Base-by-base conservation (phyloP, 768 basidiomycete species). In the Thelephora aurantiotincta region DNA sequence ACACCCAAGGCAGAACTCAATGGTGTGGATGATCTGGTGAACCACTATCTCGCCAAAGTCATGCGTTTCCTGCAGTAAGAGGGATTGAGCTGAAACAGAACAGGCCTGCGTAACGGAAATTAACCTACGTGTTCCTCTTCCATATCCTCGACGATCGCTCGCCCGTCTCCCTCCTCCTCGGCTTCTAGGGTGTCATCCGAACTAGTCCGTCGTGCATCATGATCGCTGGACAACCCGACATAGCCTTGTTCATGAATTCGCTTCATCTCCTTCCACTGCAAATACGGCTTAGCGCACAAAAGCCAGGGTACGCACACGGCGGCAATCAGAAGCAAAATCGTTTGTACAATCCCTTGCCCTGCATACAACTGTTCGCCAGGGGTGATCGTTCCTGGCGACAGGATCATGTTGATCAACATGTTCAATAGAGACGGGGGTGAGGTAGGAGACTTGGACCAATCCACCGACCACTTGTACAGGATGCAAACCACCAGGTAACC, bases 1-100 rank as follows among this genome's bases (percentile, higher is more conserved):
- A 64, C 94, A 97, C 6, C 94, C 96, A 33, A 99, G 78, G 61
- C 96, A 99, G 67, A 98, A 99, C 68, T 99, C 96, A 65, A 99
- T 97, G 20, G 92, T 94, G 65, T 98, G 96, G 58, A 99, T 99
- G 52, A 96, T 72, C 64, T 99, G 96, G 65, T 99, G 94, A 50
- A 98, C 87, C 19, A 96, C 77, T 50, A 96, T 78, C 64, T 99
- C 96, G 59, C 91, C 71, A 64, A 97, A 89, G 58, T 96, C 91
- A 61, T 93, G 89, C 43, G 86, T 72, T 67, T 91, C 79, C 75
- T 82, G 59, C 52, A 37, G 47, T 48, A 49, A 42, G 37, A 14
- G 35, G 2, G 43, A 38, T 52, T 45, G 22, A 18, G 49, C 55
- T 37, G 50, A 43, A 47, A 30, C 49, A 50, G 48, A 48, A 23